Evolutionary conservation across 371 early-diverging fungal genomes (phyloP).

Genomic region (Mortierella sp.): DNA sequence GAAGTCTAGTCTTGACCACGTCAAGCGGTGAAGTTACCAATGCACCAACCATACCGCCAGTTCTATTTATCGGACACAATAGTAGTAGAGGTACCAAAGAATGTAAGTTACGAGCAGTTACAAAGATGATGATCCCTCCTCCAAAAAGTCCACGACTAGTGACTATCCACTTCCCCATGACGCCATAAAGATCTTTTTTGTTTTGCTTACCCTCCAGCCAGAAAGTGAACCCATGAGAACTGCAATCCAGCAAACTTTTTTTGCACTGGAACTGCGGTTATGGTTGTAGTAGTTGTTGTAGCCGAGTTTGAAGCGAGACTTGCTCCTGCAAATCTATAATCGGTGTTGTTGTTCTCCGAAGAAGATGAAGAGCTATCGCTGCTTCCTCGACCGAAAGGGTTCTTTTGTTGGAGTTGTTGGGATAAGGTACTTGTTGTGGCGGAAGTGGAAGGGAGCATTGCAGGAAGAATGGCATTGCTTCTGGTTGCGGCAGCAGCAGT

Average conservation of each 20-base stretch:
- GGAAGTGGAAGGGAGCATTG: constrained; percentile 50
- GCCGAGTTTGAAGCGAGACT: constrained; percentile 2
- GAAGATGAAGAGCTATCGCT: background rate
- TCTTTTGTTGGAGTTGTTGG: constrained; percentile 38
- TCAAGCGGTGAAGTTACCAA: constrained; percentile 91
- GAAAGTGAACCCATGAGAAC: constrained; percentile 77
- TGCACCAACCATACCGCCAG: constrained; percentile 85
- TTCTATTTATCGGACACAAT: constrained; percentile 38
- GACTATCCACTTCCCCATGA: background rate
- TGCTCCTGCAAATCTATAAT: background rate
- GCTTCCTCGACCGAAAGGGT: constrained; percentile 12
- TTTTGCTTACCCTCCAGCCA: constrained; percentile 82
- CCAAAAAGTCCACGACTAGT: too few species aligned
- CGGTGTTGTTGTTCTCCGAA: constrained; percentile 11
- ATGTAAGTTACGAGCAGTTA: background rate
- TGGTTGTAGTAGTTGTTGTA: background rate
- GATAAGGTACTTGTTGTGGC: constrained; percentile 39
- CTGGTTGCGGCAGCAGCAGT: constrained; percentile 52
- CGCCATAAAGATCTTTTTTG: background rate
- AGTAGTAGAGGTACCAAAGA: background rate
- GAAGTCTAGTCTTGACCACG: constrained; percentile 92
- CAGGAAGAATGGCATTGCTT: constrained; percentile 46
- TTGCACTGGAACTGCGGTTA: constrained; percentile 2
- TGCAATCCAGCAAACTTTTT: constrained; percentile 40
- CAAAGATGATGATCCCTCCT: background rate